phyloP scores from a whole-genome alignment of 2,329 filamentous ascomycete species.

The Akanthomyces dipterigenus region DNA sequence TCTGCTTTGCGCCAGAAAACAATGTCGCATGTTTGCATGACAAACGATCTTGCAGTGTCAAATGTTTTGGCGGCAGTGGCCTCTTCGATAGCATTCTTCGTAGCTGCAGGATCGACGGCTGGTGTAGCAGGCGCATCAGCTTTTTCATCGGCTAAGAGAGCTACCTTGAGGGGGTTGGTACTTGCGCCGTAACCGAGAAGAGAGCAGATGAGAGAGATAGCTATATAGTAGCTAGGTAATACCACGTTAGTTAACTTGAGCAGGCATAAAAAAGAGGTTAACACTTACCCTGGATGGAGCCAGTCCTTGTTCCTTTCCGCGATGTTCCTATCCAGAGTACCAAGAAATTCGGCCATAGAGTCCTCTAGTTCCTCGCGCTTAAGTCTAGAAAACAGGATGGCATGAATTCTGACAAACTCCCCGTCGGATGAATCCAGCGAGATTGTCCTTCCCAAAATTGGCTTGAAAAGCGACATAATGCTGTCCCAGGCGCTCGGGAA shows the following conservation, averaged over 20 bases:
- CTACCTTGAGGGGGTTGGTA: conserved; percentile 36
- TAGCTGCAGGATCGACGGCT: conserved; percentile 11
- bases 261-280: neutral
- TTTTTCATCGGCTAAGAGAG: conserved; percentile 19
- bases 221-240: conserved; percentile 15
- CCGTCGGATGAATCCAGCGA: conserved; percentile 42
- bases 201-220: conserved; percentile 26
- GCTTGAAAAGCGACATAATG: conserved; percentile 62
- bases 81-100: conserved; percentile 19
- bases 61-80: conserved; percentile 23
- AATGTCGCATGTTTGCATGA: conserved; percentile 36
- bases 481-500: conserved; percentile 64
- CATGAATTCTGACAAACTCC: conserved; percentile 57
- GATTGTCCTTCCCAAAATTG: conserved; percentile 37
- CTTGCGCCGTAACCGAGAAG: conserved; percentile 30
- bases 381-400: conserved; percentile 52
- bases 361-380: conserved; percentile 38
- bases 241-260: neutral
- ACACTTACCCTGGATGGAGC: conserved; percentile 38
- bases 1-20: conserved; percentile 48
- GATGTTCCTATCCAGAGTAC: conserved; percentile 51
- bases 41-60: conserved; percentile 32
- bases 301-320: conserved; percentile 42
- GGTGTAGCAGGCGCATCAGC: conserved; percentile 16
- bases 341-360: conserved; percentile 43